A percentile compares a stretch with the other conserved stretches of the same genome.
Evolutionary conservation across 495 filamentous ascomycete genomes (phyloP).

Genomic region (Melanomma pulvis-pyrius): DNA sequence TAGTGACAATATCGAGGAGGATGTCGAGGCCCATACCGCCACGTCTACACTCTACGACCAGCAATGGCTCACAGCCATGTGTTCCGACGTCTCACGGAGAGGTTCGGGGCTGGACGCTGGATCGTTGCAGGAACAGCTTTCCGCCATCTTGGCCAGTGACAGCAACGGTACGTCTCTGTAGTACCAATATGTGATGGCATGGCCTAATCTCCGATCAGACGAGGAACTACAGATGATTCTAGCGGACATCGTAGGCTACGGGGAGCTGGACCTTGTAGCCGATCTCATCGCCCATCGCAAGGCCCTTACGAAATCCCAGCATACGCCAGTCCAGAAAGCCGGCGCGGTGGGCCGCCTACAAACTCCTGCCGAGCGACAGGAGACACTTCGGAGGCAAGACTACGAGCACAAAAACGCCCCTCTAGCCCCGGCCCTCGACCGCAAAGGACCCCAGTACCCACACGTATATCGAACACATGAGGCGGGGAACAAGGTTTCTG

Average conservation of each 20-base stretch:
- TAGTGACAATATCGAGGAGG: conserved; percentile 54
- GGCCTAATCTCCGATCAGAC: conserved; percentile 54
- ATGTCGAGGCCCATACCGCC: conserved; percentile 41
- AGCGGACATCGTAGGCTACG: conserved; percentile 89
- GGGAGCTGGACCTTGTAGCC: conserved; percentile 86
- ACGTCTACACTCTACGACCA: conserved; percentile 43
- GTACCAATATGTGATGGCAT: background rate
- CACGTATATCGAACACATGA: conserved; percentile 86
- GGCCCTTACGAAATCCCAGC: conserved; percentile 56
- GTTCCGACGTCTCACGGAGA: conserved; percentile 59
- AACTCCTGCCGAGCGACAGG: conserved; percentile 75
- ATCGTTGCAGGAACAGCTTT: conserved; percentile 70
- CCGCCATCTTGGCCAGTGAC: conserved; percentile 67
- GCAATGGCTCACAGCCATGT: conserved; percentile 69
- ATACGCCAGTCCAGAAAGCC: conserved; percentile 49
- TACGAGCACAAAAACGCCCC: conserved; percentile 77
- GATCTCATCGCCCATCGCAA: conserved; percentile 74
- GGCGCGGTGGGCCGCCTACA: conserved; percentile 64
- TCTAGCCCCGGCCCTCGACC: conserved; percentile 63
- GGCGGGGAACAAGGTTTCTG: conserved; percentile 79
- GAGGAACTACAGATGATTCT: conserved; percentile 85
- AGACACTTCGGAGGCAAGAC: conserved; percentile 71
- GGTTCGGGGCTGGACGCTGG: conserved; percentile 63
- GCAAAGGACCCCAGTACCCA: conserved; percentile 73
- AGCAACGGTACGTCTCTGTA: conserved; percentile 37